Conservation (phyloP, 2,329 filamentous ascomycete genomes). For the Fusarium sp. region DNA sequence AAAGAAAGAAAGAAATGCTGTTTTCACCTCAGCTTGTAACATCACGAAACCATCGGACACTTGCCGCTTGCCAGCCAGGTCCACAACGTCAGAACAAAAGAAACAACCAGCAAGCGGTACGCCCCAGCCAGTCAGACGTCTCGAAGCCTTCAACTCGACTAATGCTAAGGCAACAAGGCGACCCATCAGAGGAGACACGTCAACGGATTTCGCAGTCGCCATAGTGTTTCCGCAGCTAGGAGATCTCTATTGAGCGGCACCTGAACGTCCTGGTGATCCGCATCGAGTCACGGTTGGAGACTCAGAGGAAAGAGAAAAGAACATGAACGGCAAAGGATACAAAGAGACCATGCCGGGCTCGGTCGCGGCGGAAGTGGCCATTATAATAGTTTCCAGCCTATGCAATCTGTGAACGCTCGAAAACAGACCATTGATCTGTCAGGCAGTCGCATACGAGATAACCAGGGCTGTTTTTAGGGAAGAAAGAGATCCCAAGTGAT, state of each 20-base stretch:
- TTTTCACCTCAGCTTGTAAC: not conserved
- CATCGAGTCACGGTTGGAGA: not conserved
- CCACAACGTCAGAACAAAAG: not conserved
- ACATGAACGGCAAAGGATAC: not conserved
- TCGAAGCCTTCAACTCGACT: not conserved
- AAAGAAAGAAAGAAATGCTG: not conserved
- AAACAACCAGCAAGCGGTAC: no score
- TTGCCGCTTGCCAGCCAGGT: not conserved
- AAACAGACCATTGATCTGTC: not conserved
- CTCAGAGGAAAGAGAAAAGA: conserved; percentile 3
- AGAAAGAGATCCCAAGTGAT: conserved; percentile 1
- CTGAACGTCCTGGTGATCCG: no score
- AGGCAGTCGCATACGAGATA: not conserved
- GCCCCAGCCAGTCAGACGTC: not conserved
- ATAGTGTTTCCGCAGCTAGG: not conserved
- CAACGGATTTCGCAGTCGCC: conserved; percentile 1
- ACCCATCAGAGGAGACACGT: not conserved
- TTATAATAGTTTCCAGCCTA: not conserved
- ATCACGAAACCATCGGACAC: not conserved
- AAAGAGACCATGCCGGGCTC: not conserved
- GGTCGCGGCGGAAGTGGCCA: not conserved
- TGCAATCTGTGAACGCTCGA: not conserved
- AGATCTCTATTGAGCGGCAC: not conserved
- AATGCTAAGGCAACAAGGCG: not conserved
- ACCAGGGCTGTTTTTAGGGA: not conserved